Base-by-base conservation (phyloP, 768 basidiomycete species). In the Erythrobasidium yunnanense region DNA sequence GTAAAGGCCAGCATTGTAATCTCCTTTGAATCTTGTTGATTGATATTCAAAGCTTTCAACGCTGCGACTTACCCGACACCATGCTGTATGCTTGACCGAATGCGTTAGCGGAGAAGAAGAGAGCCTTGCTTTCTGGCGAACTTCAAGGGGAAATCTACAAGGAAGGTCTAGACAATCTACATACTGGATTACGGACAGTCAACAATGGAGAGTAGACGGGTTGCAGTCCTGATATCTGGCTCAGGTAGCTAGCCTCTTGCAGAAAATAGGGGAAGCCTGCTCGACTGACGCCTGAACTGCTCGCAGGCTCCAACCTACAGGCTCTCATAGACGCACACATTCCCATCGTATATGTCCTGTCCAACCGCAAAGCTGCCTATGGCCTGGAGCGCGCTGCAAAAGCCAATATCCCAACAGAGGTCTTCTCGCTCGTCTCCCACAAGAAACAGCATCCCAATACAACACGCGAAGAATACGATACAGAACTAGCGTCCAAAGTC, bases 281-380 rank as follows among this genome's bases (percentile, higher is more conserved):
- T 5, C 8, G 23, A 25, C 52, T 54, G 52, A 54, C 22, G 52
- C 23, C 32, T 22, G 3, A 55, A 84, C 84, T 38, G n/a, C n/a
- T n/a, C n/a, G n/a, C 71, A 96, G 93, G 95, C 45, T 87, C 88
- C 23, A 99, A 99, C 77, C 84, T 99, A 11, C 91, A 97, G 78
- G 93, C 95, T 1, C 83, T 97, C 68, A 87, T 99, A 72, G 87
- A 96, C 77, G 89, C 91, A 13, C 82, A 82, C 70, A 57, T 86
- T 1, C 75, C 79, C 56, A 87, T 99, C 74, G 81, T 79, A 54
- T 82, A 87, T 72, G 93, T 97, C 38, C 76, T 97, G 65, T 95
- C 93, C 1, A 95, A 93, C 75, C 83, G 90, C 46, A 90, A 91
- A 73, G 84, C 85, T 11, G 93, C 90, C 1, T 88, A 86, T 71